A percentile compares a stretch with the other conserved stretches of the same genome.
Conservation (phyloP, 179 eudicot genomes). For the Carnegiea gigantea region DNA sequence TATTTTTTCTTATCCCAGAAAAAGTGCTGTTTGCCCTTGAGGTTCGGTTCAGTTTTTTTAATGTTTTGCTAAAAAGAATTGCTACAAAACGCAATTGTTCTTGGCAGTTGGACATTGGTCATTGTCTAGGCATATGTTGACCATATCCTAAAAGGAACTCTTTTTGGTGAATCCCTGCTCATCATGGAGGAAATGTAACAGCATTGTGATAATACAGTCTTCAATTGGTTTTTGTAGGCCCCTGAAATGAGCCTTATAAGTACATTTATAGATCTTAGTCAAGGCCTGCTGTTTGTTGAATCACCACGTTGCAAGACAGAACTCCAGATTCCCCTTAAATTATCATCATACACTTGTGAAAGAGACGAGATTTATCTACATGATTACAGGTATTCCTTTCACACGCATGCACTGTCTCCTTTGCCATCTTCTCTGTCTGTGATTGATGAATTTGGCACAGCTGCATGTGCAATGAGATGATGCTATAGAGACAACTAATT, state of each 20-base stretch:
- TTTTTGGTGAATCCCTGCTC: background rate
- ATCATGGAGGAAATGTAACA: background rate
- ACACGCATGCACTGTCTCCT: background rate
- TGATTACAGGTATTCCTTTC: conserved; percentile 54
- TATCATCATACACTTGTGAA: conserved; percentile 30
- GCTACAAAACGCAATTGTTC: background rate
- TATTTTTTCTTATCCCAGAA: background rate
- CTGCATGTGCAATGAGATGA: background rate
- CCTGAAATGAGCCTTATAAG: conserved; percentile 79
- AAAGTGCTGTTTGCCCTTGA: background rate
- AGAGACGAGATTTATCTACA: conserved; percentile 57
- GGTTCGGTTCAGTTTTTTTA: background rate
- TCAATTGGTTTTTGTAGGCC: conserved; percentile 48
- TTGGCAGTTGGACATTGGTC: no score
- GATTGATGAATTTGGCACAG: background rate
- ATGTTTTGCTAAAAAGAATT: background rate
- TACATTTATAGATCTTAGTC: conserved; percentile 62
- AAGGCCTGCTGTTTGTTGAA: conserved; percentile 58
- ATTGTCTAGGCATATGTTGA: no score
- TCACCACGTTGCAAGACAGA: conserved; percentile 77
- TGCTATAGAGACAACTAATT: background rate
- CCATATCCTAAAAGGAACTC: background rate
- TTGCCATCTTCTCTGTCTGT: background rate
- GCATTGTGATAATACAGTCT: background rate
- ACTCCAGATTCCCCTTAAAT: conserved; percentile 58